A percentile compares a stretch with the other conserved stretches of the same genome.
Conservation (phyloP, 2,329 filamentous ascomycete genomes). For the Teratosphaeria nubilosa region DNA sequence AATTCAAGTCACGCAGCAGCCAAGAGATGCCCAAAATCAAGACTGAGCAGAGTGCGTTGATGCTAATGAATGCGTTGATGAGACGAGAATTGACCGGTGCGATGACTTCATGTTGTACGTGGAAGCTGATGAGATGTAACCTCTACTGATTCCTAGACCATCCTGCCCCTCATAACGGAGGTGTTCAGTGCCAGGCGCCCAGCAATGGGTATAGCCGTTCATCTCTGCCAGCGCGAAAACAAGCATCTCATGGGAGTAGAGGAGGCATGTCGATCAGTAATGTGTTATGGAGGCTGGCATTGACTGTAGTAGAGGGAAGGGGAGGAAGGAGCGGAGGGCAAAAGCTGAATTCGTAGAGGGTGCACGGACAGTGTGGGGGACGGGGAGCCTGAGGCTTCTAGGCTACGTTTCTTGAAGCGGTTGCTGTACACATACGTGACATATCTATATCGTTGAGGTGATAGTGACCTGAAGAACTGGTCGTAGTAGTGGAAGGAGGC, state of each 20-base stretch:
- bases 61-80: background rate
- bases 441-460: background rate
- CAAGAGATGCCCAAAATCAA: too few species aligned
- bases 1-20: too few species aligned
- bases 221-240: slow-evolving; percentile 60
- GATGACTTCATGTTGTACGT: background rate
- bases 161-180: slow-evolving; percentile 55
- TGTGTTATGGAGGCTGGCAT: slow-evolving; percentile 46
- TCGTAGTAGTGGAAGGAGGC: too few species aligned
- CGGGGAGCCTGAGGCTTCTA: slow-evolving; percentile 1
- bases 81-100: background rate
- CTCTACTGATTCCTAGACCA: slow-evolving; percentile 62
- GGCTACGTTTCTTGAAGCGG: slow-evolving; percentile 12
- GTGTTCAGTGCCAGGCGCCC: slow-evolving; percentile 59
- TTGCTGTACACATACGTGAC: background rate
- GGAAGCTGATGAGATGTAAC: slow-evolving; percentile 38
- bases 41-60: too few species aligned
- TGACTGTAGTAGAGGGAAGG: slow-evolving; percentile 30
- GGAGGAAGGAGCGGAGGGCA: slow-evolving; percentile 19
- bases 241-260: slow-evolving; percentile 39
- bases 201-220: slow-evolving; percentile 55
- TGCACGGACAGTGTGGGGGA: slow-evolving; percentile 19
- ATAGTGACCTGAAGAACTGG: background rate
- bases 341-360: slow-evolving; percentile 3
- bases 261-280: slow-evolving; percentile 48